Evolutionary conservation across 2,329 filamentous ascomycete genomes (phyloP), one percentile per base, ranked within the genome.

Genomic region (Epichloe hybrida): DNA sequence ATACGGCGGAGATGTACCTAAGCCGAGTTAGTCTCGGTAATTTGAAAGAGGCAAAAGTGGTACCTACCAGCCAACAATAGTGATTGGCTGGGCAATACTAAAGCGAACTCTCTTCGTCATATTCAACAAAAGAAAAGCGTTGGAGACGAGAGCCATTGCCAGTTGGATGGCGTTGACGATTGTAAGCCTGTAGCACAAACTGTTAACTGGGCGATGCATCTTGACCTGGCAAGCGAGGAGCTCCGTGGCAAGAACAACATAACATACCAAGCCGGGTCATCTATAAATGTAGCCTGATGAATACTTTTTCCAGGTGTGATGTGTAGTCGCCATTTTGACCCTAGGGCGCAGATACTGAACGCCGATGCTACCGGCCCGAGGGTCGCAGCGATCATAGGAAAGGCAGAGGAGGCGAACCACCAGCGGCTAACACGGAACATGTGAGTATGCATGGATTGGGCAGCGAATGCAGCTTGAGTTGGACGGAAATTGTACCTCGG

Each of bases 281-380:
- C 40, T 50, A 85, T 74, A 23, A 77, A 79, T 2, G 56, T 36
- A 0, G 79, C 81, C 1, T 70, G 60, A 9, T 75, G 68, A 5
- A 76, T 61, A 2, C 73, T 62, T 5, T 74, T 69, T 0, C 71
- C 69, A 0, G 74, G 71, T 1, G 66, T 63, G 5, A 77, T 67
- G 46, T 72, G 71, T 62, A 83, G 77, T 53, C 86, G 75, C 90
- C 89, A 95, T 21, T 80, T 80, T 31, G 81, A 82, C 1, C 88
- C 86, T n/a, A 95, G 73, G 7, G 89, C 87, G 54, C 86, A 88
- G 52, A 95, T 88, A 52, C 85, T 91, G 66, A 93, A 85, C 34
- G 93, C 82, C 52, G 90, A 95, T 3, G 90, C 90, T 9, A 95
- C 78, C 0, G 90, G 90, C 1, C 88, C 88, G 2, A 93, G 76